Evolutionary conservation across 2,329 filamentous ascomycete genomes (phyloP).

Genomic region (Calonectria montana): DNA sequence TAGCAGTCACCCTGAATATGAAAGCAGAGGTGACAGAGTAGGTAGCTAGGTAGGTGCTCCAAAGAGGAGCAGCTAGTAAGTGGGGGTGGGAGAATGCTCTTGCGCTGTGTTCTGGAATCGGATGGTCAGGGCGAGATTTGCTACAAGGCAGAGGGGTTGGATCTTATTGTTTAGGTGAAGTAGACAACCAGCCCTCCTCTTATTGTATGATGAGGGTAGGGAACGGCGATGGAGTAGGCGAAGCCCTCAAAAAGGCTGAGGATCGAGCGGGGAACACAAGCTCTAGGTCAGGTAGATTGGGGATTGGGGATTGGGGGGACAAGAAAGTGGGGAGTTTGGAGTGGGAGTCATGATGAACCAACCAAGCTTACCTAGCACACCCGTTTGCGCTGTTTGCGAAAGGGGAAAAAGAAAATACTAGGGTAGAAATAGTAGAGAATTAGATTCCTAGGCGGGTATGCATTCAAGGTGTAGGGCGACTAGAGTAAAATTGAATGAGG

Average conservation of each 20-base stretch:
- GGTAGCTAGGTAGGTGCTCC: background rate
- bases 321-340: constrained; percentile 20
- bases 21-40: background rate
- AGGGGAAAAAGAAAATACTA: background rate
- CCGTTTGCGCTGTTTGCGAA: background rate
- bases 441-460: background rate
- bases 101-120: constrained; percentile 6
- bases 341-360: constrained; percentile 17
- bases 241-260: background rate
- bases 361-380: constrained; percentile 1
- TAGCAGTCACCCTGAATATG: constrained; percentile 20
- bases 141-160: background rate
- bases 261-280: constrained; percentile 20
- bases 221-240: constrained; percentile 3
- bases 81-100: background rate
- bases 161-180: background rate
- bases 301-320: background rate
- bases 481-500: background rate
- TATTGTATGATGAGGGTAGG: background rate
- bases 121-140: background rate
- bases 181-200: background rate
- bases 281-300: constrained; percentile 8
- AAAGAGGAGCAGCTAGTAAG: background rate
- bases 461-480: background rate
- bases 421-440: background rate